Conservation (phyloP, 2,329 filamentous ascomycete genomes). For the Tolypocladium ophioglossoides region DNA sequence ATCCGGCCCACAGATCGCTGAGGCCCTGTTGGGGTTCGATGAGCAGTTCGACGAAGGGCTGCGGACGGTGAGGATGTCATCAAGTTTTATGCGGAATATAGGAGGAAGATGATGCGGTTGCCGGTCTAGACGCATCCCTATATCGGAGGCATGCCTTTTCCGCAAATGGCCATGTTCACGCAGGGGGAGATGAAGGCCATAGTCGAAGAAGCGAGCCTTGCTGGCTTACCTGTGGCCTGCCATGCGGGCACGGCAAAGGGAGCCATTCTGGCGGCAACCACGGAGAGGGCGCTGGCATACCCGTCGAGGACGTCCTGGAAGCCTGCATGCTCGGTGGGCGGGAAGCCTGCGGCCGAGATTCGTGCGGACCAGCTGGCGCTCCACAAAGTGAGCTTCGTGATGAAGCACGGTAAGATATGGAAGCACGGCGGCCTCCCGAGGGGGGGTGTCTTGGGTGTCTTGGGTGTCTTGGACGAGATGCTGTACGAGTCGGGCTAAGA, state of each 20-base stretch:
- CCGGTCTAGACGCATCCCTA: conserved; percentile 16
- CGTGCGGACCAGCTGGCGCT: conserved; percentile 31
- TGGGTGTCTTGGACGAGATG: no score
- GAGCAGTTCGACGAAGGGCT: conserved; percentile 33
- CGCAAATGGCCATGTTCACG: conserved; percentile 32
- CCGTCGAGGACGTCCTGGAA: conserved; percentile 36
- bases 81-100: conserved; percentile 42
- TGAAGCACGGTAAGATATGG: conserved; percentile 45
- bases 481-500: neutral
- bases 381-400: conserved; percentile 40
- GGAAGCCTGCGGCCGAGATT: conserved; percentile 39
- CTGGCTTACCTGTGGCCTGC: conserved; percentile 29
- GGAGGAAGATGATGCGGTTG: conserved; percentile 31
- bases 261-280: conserved; percentile 35
- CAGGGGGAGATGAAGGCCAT: conserved; percentile 40
- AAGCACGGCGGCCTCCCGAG: conserved; percentile 24
- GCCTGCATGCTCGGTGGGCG: conserved; percentile 44
- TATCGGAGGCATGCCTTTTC: conserved; percentile 25
- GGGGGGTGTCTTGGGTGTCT: no score
- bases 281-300: conserved; percentile 41
- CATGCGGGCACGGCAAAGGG: conserved; percentile 31
- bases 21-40: conserved; percentile 10
- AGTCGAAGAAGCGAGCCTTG: conserved; percentile 32
- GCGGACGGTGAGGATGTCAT: conserved; percentile 38
- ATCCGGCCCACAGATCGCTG: neutral